A percentile compares a stretch with the other conserved stretches of the same genome.
phyloP scores from a whole-genome alignment of 176 grass and related monocot species.

The Neostapfia colusana region DNA sequence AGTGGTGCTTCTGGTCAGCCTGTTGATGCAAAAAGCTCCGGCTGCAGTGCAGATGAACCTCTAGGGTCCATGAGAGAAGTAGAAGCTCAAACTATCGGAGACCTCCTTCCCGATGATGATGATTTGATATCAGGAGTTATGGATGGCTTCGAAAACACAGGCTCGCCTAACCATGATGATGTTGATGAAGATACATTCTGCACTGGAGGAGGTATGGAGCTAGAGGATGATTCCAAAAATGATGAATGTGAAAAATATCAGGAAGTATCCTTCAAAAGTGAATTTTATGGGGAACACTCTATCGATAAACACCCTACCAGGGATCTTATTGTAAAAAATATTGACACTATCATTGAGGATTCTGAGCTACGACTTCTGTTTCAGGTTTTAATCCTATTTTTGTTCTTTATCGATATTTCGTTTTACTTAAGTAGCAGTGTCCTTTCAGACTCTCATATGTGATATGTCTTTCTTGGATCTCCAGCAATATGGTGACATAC shows the following conservation, averaged over 20 bases:
- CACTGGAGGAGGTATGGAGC: slow-evolving; percentile 71
- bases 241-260: slow-evolving; percentile 29
- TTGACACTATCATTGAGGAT: slow-evolving; percentile 53
- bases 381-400: slow-evolving; percentile 42
- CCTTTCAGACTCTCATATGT: slow-evolving; percentile 18
- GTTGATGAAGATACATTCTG: slow-evolving; percentile 79
- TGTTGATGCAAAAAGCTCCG: slow-evolving; percentile 41
- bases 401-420: neutral
- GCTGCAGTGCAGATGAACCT: slow-evolving; percentile 51
- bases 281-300: slow-evolving; percentile 45
- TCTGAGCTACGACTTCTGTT: slow-evolving; percentile 54
- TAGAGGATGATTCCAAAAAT: slow-evolving; percentile 59
- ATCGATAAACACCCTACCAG: slow-evolving; percentile 51
- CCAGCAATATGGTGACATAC: slow-evolving; percentile 74
- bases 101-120: slow-evolving; percentile 76
- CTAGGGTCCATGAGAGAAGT: slow-evolving; percentile 67
- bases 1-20: slow-evolving; percentile 36
- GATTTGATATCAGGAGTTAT: slow-evolving; percentile 60
- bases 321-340: slow-evolving; percentile 64
- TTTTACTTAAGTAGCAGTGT: slow-evolving; percentile 8
- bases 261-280: slow-evolving; percentile 38
- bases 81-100: slow-evolving; percentile 82
- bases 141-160: slow-evolving; percentile 52
- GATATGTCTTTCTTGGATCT: slow-evolving; percentile 10
- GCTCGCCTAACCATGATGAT: slow-evolving; percentile 50